Evolutionary conservation across 371 early-diverging fungal species (phyloP).

Genomic region (Mucor irregularis): DNA sequence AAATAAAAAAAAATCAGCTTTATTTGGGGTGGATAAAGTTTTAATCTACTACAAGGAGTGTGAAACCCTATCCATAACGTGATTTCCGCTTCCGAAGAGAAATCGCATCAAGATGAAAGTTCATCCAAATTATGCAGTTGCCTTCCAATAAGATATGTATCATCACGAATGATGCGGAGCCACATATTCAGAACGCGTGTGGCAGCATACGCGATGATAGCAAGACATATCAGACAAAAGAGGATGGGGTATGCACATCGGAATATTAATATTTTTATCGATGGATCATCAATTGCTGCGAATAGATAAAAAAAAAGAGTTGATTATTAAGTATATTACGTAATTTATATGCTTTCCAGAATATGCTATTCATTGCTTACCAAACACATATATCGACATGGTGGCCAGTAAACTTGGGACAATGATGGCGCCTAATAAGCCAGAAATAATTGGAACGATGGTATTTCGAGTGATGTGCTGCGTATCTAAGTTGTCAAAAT

Average conservation of each 20-base stretch:
- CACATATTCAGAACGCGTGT: conserved; percentile 31
- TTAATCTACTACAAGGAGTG: no score
- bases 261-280: conserved; percentile 27
- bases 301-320: conserved; percentile 3
- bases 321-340: background rate
- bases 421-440: background rate
- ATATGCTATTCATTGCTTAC: conserved; percentile 10
- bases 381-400: conserved; percentile 4
- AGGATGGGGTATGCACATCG: conserved; percentile 34
- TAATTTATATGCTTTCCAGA: no score
- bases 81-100: background rate
- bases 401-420: conserved; percentile 5
- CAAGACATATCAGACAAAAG: conserved; percentile 6
- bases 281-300: conserved; percentile 25
- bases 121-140: conserved; percentile 57
- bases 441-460: conserved; percentile 20
- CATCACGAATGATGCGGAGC: conserved; percentile 55
- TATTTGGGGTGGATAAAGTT: background rate
- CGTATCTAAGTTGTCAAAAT: conserved; percentile 11
- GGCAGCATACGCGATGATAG: background rate
- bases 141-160: conserved; percentile 59
- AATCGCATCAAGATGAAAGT: background rate
- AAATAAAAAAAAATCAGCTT: background rate
- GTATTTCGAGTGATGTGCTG: conserved; percentile 8
- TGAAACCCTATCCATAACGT: background rate